These are phyloP conservation scores for Polyporus arcularius DNA, from an alignment of 768 basidiomycete species.

Conservation along the genomic window DNA sequence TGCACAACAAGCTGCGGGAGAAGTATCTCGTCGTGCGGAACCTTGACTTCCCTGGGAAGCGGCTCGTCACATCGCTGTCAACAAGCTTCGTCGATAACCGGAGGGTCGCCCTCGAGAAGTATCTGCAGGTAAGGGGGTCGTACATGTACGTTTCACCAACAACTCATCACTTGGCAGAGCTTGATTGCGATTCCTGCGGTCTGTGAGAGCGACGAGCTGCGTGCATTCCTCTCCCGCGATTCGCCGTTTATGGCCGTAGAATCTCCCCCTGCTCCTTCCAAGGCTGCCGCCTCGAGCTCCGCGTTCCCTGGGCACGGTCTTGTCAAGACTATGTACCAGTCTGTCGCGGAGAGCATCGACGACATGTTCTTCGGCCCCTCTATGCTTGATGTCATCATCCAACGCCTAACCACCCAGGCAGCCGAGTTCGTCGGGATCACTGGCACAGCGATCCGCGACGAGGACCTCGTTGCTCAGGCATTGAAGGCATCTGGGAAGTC, in stretches of 20 bases:
- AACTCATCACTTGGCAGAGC: slow-evolving; percentile 45
- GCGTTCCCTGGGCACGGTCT: slow-evolving; percentile 71
- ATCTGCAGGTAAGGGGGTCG: slow-evolving; percentile 71
- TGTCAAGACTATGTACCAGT: slow-evolving; percentile 86
- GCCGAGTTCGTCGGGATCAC: slow-evolving; percentile 86
- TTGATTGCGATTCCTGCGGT: slow-evolving; percentile 72
- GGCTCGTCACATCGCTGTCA: slow-evolving; percentile 85
- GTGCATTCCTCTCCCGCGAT: slow-evolving; percentile 84
- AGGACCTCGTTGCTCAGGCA: slow-evolving; percentile 82
- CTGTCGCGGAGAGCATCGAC: slow-evolving; percentile 93
- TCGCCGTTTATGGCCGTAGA: slow-evolving; percentile 77
- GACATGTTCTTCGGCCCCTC: slow-evolving; percentile 97
- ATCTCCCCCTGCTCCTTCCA: slow-evolving; percentile 32
- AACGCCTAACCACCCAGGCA: slow-evolving; percentile 85
- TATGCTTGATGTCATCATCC: slow-evolving; percentile 94
- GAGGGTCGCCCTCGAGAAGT: slow-evolving; percentile 79
- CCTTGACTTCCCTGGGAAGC: slow-evolving; percentile 91
- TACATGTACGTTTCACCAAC: not conserved
- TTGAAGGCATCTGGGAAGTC: slow-evolving; percentile 68
- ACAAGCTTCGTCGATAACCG: slow-evolving; percentile 87
- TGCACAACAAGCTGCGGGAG: slow-evolving; percentile 86
- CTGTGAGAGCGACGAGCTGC: slow-evolving; percentile 81
- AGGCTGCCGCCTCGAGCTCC: slow-evolving; percentile 36
- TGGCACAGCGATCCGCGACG: slow-evolving; percentile 76
- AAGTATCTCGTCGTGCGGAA: slow-evolving; percentile 63